These are phyloP conservation scores for Thalassiosira mediterranea DNA, from an alignment of 352 stramenopile genomes.

Conservation along the genomic window DNA sequence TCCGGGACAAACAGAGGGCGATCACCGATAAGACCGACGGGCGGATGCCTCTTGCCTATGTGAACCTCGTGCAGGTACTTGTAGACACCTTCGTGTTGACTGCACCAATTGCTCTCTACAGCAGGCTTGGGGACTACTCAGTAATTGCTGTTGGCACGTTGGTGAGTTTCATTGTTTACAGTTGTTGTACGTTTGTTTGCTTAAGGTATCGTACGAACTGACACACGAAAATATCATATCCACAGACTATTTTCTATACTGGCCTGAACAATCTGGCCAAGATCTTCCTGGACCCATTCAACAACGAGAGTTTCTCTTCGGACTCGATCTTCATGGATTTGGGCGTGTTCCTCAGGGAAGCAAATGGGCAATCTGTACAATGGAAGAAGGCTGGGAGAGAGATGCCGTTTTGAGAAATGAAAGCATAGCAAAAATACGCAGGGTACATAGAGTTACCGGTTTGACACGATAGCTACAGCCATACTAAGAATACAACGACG, in stretches of 20 bases:
- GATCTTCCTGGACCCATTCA: conserved; percentile 57
- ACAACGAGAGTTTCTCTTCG: conserved; percentile 46
- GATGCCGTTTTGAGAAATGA: conserved; percentile 20
- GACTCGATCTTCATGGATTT: conserved; percentile 48
- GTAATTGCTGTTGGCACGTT: conserved; percentile 41
- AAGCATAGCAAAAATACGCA: too few species aligned
- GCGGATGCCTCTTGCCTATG: conserved; percentile 62
- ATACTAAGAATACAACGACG: too few species aligned
- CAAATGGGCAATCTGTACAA: conserved; percentile 25
- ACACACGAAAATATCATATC: too few species aligned
- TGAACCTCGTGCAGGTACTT: conserved; percentile 72
- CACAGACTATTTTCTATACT: conserved; percentile 53
- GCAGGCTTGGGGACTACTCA: conserved; percentile 31
- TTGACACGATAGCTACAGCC: too few species aligned
- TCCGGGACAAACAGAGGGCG: conserved; percentile 15
- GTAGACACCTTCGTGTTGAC: conserved; percentile 62
- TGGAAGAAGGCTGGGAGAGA: conserved; percentile 16
- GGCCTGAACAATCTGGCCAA: conserved; percentile 52
- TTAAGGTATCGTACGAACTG: too few species aligned
- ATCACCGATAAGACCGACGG: conserved; percentile 47
- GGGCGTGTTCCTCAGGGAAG: conserved; percentile 33
- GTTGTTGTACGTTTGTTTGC: too few species aligned
- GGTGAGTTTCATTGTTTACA: too few species aligned
- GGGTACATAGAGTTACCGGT: too few species aligned
- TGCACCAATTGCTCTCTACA: conserved; percentile 55